Evolutionary conservation across 2,329 filamentous ascomycete species (phyloP).

Genomic region (Xylariaceae sp.): DNA sequence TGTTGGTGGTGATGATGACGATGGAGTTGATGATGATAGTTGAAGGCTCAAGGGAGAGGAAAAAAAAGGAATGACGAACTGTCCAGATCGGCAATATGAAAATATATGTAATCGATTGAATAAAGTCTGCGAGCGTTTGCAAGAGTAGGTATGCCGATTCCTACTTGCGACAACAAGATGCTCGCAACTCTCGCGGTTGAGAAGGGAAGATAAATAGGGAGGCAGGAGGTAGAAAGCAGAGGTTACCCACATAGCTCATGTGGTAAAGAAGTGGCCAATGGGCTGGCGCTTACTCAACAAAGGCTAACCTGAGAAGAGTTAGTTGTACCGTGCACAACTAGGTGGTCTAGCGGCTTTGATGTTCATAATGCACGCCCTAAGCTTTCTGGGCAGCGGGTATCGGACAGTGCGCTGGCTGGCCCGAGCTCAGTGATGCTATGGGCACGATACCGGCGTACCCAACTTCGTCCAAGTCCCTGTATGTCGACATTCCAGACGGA

Average conservation of each 20-base stretch:
- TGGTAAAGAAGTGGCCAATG: constrained; percentile 7
- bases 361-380: too few species aligned
- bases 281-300: neutral
- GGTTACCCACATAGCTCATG: neutral
- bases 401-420: too few species aligned
- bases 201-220: constrained; percentile 16
- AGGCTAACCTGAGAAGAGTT: neutral
- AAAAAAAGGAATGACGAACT: constrained; percentile 33
- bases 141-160: constrained; percentile 18
- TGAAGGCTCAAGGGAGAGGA: constrained; percentile 17
- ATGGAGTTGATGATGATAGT: constrained; percentile 10
- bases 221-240: neutral
- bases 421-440: too few species aligned
- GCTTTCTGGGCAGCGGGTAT: too few species aligned
- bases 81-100: constrained; percentile 21
- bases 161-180: constrained; percentile 11
- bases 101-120: constrained; percentile 10
- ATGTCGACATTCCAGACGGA: too few species aligned
- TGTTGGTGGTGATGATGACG: constrained; percentile 11
- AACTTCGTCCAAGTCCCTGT: too few species aligned
- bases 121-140: constrained; percentile 18
- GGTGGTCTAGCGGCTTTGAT: too few species aligned
- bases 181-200: constrained; percentile 12
- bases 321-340: too few species aligned
- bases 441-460: too few species aligned